Percentiles rank a stretch among this genome's conserved stretches.
These are phyloP conservation scores for Solanum chmielewskii DNA, from an alignment of 257 asterid species.

Conservation along the genomic window DNA sequence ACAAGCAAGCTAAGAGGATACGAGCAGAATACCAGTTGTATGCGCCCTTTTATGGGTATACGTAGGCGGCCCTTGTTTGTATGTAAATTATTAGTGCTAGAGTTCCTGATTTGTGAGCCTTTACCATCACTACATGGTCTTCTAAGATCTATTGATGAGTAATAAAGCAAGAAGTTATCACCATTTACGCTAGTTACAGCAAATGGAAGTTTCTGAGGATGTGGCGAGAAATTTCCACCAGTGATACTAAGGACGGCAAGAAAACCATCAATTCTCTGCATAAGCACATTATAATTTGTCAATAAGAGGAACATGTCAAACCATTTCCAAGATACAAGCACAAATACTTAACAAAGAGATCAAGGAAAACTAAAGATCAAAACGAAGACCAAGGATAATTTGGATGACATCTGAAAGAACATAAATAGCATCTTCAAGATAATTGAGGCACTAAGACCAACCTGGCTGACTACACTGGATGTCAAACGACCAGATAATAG, in stretches of 20 bases:
- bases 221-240: constrained; percentile 85
- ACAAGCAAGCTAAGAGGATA: background rate
- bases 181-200: constrained; percentile 78
- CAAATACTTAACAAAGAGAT: background rate
- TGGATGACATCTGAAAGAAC: background rate
- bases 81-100: constrained; percentile 48
- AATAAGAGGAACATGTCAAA: background rate
- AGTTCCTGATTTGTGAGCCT: constrained; percentile 57
- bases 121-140: constrained; percentile 32
- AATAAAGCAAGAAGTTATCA: constrained; percentile 65
- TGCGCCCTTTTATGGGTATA: constrained; percentile 80
- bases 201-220: constrained; percentile 85
- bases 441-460: background rate
- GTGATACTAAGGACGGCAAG: constrained; percentile 74
- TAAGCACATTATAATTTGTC: background rate
- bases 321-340: background rate
- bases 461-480: constrained; percentile 71
- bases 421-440: background rate
- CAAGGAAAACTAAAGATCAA: background rate
- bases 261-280: constrained; percentile 90
- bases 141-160: constrained; percentile 70
- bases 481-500: constrained; percentile 83
- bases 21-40: constrained; percentile 60
- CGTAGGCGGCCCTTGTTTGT: constrained; percentile 49
- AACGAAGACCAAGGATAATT: background rate